These are phyloP conservation scores for Penicillium sp. DNA, from an alignment of 2,329 filamentous ascomycete genomes.

Conservation along the genomic window DNA sequence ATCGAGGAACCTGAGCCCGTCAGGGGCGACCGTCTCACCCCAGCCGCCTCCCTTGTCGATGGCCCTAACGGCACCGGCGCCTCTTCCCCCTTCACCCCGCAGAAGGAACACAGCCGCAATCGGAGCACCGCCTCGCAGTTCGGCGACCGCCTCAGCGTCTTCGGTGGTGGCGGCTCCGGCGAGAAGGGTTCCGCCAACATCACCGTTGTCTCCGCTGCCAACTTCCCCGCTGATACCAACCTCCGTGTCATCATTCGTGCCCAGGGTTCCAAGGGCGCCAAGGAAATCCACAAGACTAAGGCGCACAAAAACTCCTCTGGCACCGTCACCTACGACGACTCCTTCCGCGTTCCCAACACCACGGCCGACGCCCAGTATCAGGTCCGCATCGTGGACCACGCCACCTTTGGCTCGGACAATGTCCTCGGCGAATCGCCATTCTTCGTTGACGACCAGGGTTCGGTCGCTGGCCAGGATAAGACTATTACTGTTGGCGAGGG, in stretches of 20 bases:
- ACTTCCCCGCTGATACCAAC: slow-evolving; percentile 73
- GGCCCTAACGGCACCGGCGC: slow-evolving; percentile 25
- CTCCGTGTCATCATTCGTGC: slow-evolving; percentile 74
- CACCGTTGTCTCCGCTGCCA: slow-evolving; percentile 72
- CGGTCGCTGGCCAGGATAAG: slow-evolving; percentile 66
- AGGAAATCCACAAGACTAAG: slow-evolving; percentile 88
- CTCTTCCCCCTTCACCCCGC: slow-evolving; percentile 22
- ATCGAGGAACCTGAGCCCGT: slow-evolving; percentile 20
- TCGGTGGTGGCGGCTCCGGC: slow-evolving; percentile 47
- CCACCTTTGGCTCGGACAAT: slow-evolving; percentile 79
- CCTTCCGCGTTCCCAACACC: slow-evolving; percentile 69
- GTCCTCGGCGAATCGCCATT: slow-evolving; percentile 83
- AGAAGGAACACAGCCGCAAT: slow-evolving; percentile 46
- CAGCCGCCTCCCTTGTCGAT: slow-evolving; percentile 31
- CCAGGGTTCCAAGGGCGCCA: slow-evolving; percentile 63
- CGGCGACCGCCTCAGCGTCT: slow-evolving; percentile 51
- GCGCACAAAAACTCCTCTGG: slow-evolving; percentile 71
- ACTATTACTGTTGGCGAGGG: slow-evolving; percentile 71
- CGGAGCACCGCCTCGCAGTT: slow-evolving; percentile 52
- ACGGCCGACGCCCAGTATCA: slow-evolving; percentile 83
- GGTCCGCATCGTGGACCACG: slow-evolving; percentile 78
- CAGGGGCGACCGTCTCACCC: slow-evolving; percentile 15
- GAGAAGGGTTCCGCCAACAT: slow-evolving; percentile 76
- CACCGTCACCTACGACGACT: slow-evolving; percentile 62
- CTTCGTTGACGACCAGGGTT: slow-evolving; percentile 79